Evolutionary conservation across 768 basidiomycete genomes (phyloP).

Genomic region (Lactarius psammicola): DNA sequence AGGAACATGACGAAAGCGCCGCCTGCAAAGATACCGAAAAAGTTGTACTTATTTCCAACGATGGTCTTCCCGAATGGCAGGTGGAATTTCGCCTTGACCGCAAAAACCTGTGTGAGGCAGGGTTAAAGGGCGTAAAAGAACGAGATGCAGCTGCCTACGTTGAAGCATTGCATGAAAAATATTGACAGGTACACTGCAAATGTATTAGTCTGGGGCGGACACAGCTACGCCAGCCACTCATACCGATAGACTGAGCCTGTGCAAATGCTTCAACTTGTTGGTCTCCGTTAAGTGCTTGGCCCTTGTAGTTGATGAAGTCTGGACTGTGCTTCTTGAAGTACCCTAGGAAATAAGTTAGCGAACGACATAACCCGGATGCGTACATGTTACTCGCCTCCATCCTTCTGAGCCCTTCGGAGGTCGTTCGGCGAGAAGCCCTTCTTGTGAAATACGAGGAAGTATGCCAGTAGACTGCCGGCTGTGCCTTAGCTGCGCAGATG

Average conservation of each 20-base stretch:
- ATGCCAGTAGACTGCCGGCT: constrained; percentile 49
- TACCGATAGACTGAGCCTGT: constrained; percentile 61
- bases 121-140: neutral
- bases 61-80: constrained; percentile 61
- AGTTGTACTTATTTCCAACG: constrained; percentile 62
- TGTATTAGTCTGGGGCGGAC: constrained; percentile 4
- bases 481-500: neutral
- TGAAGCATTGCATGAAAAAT: constrained; percentile 69
- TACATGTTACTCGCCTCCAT: constrained; percentile 11
- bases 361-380: neutral
- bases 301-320: constrained; percentile 55
- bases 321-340: constrained; percentile 51
- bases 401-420: constrained; percentile 49
- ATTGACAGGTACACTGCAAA: constrained; percentile 56
- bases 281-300: constrained; percentile 44
- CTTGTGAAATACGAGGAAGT: constrained; percentile 66
- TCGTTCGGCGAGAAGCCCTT: constrained; percentile 61
- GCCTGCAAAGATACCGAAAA: constrained; percentile 58
- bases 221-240: constrained; percentile 16
- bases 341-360: constrained; percentile 33
- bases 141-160: constrained; percentile 40
- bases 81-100: constrained; percentile 61
- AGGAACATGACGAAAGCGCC: constrained; percentile 65
- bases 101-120: constrained; percentile 48
- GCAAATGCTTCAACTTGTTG: constrained; percentile 58